Percentiles rank a stretch among this genome's conserved stretches.
These are phyloP conservation scores for Pythium sukuiense DNA, from an alignment of 352 stramenopile genomes.

Conservation along the genomic window DNA sequence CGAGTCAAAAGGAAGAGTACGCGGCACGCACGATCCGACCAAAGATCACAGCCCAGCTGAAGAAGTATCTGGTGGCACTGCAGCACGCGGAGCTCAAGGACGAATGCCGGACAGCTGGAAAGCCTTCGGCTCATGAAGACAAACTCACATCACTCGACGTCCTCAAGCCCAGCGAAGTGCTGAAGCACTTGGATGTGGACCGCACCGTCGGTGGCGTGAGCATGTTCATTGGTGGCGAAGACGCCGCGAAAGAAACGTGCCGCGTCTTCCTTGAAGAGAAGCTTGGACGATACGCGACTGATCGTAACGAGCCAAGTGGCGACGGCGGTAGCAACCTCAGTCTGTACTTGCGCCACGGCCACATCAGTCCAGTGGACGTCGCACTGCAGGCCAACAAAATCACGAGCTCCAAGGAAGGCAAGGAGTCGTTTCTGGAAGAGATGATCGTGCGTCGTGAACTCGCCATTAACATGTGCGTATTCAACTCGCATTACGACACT, in stretches of 20 bases:
- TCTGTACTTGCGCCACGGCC: slow-evolving; percentile 94
- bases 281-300: slow-evolving; percentile 60
- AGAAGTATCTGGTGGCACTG: slow-evolving; percentile 80
- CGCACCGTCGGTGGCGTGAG: slow-evolving; percentile 51
- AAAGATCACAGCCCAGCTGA: slow-evolving; percentile 93
- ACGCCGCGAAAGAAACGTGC: slow-evolving; percentile 55
- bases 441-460: slow-evolving; percentile 96
- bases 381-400: slow-evolving; percentile 58
- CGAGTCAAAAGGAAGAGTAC: slow-evolving; percentile 94
- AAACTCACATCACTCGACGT: slow-evolving; percentile 44
- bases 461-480: slow-evolving; percentile 97
- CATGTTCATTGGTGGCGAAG: slow-evolving; percentile 73
- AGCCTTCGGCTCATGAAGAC: slow-evolving; percentile 24
- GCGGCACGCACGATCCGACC: slow-evolving; percentile 97
- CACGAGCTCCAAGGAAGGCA: slow-evolving; percentile 71
- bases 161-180: slow-evolving; percentile 30
- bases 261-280: slow-evolving; percentile 90
- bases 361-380: slow-evolving; percentile 74
- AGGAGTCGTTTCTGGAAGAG: slow-evolving; percentile 96
- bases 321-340: slow-evolving; percentile 91
- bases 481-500: slow-evolving; percentile 94
- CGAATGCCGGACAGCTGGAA: slow-evolving; percentile 28
- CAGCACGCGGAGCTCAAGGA: slow-evolving; percentile 36
- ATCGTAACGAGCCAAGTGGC: slow-evolving; percentile 96
- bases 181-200: slow-evolving; percentile 65